Evolutionary conservation across 2,329 filamentous ascomycete genomes (phyloP).

Genomic region (Aspergillus sp.): DNA sequence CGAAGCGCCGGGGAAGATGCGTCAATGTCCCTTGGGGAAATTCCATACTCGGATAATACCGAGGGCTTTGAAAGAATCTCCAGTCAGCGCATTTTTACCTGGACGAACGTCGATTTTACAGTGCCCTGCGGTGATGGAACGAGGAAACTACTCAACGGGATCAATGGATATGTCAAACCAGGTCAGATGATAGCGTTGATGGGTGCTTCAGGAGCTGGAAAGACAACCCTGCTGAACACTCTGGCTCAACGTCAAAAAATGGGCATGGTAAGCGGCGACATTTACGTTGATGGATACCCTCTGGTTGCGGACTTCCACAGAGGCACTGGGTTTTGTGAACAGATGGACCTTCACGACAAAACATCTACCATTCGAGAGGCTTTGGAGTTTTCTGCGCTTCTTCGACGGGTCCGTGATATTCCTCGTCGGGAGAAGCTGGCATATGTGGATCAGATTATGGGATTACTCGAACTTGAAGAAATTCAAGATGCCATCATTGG

Average conservation of each 20-base stretch:
- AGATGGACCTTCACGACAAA: conserved; percentile 66
- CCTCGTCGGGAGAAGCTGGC: conserved; percentile 58
- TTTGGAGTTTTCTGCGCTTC: conserved; percentile 62
- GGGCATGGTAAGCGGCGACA: conserved; percentile 61
- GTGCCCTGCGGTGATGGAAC: conserved; percentile 63
- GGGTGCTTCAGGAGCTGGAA: conserved; percentile 76
- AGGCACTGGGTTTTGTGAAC: conserved; percentile 66
- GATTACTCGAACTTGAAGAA: conserved; percentile 61
- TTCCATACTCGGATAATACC: conserved; percentile 22
- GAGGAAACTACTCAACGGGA: conserved; percentile 60
- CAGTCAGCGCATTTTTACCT: no score
- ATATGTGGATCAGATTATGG: conserved; percentile 63
- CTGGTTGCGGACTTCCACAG: conserved; percentile 62
- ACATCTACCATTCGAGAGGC: conserved; percentile 65
- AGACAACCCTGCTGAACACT: conserved; percentile 80
- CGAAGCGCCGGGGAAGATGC: conserved; percentile 20
- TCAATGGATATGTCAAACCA: conserved; percentile 75
- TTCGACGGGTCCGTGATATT: conserved; percentile 55
- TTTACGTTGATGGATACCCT: conserved; percentile 64
- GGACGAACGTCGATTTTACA: conserved; percentile 65
- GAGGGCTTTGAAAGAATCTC: conserved; percentile 49
- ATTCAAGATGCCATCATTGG: conserved; percentile 64
- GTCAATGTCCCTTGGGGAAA: conserved; percentile 23
- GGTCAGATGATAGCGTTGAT: conserved; percentile 78
- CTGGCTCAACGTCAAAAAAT: conserved; percentile 66